A percentile compares a stretch with the other conserved stretches of the same genome.
Conservation (phyloP, 805 yeast genomes). For the Candida taoyuanica region DNA sequence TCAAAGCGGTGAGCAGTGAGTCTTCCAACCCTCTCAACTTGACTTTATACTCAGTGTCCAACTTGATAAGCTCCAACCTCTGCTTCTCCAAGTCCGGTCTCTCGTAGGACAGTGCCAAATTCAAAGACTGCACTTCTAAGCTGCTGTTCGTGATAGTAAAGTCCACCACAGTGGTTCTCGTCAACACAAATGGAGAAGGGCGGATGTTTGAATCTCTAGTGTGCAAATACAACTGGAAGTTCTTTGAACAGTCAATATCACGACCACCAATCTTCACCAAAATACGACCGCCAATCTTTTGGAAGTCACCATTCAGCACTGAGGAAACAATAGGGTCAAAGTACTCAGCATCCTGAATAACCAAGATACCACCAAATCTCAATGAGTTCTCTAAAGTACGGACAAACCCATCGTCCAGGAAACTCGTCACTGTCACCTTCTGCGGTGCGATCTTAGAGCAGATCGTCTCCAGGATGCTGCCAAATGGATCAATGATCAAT, state of each 20-base stretch:
- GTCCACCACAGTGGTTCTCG: slow-evolving; percentile 62
- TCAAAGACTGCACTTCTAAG: slow-evolving; percentile 58
- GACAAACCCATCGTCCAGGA: slow-evolving; percentile 60
- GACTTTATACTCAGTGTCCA: slow-evolving; percentile 56
- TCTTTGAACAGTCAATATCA: slow-evolving; percentile 61
- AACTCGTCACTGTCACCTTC: slow-evolving; percentile 56
- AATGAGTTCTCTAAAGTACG: slow-evolving; percentile 75
- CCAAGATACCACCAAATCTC: slow-evolving; percentile 72
- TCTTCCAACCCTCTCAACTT: slow-evolving; percentile 53
- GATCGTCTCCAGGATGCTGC: slow-evolving; percentile 40
- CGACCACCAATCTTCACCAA: slow-evolving; percentile 57
- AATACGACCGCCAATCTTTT: slow-evolving; percentile 63
- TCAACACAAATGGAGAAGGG: slow-evolving; percentile 50
- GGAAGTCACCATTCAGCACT: slow-evolving; percentile 56
- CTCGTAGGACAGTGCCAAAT: slow-evolving; percentile 47
- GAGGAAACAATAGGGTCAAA: slow-evolving; percentile 71
- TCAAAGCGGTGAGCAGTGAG: slow-evolving; percentile 52
- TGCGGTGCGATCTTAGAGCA: slow-evolving; percentile 27
- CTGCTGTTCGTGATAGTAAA: slow-evolving; percentile 69
- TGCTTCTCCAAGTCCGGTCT: slow-evolving; percentile 65
- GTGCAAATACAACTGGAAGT: slow-evolving; percentile 56
- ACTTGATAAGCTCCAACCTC: slow-evolving; percentile 46
- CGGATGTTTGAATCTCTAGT: slow-evolving; percentile 50
- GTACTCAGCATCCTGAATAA: slow-evolving; percentile 76
- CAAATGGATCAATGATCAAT: slow-evolving; percentile 70